Conservation (phyloP, 352 stramenopile species). For the Phytopythium chamaehyphon region DNA sequence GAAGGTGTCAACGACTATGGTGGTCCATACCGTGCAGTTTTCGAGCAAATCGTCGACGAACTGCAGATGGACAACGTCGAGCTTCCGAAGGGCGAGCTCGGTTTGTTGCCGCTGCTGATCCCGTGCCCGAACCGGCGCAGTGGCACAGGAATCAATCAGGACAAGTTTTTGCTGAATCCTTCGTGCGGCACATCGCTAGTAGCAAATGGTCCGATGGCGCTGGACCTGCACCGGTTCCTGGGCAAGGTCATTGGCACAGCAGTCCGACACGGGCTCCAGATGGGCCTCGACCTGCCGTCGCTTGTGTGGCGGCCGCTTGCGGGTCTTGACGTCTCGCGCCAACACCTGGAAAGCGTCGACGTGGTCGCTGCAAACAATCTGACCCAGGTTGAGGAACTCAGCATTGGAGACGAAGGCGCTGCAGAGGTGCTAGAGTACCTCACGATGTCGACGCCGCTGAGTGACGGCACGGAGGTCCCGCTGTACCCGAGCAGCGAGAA, state of each 20-base stretch:
- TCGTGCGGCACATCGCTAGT: slow-evolving; percentile 77
- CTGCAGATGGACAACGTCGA: slow-evolving; percentile 90
- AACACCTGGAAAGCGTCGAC: slow-evolving; percentile 80
- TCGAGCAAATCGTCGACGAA: slow-evolving; percentile 96
- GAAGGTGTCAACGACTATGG: slow-evolving; percentile 99
- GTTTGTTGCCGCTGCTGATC: slow-evolving; percentile 83
- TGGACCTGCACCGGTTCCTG: slow-evolving; percentile 94
- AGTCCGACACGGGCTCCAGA: slow-evolving; percentile 94
- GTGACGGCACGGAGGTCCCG: slow-evolving; percentile 70
- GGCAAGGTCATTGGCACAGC: slow-evolving; percentile 95
- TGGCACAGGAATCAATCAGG: slow-evolving; percentile 86
- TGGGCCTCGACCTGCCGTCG: slow-evolving; percentile 88
- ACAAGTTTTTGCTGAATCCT: slow-evolving; percentile 91
- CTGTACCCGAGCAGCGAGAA: slow-evolving; percentile 69
- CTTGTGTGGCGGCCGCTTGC: slow-evolving; percentile 86
- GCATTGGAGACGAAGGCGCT: slow-evolving; percentile 19
- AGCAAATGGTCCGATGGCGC: slow-evolving; percentile 83
- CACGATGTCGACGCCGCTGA: slow-evolving; percentile 74
- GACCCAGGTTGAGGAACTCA: slow-evolving; percentile 57
- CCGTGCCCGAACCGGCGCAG: slow-evolving; percentile 86
- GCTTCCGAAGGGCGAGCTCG: slow-evolving; percentile 79
- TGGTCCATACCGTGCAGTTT: slow-evolving; percentile 96
- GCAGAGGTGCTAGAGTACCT: slow-evolving; percentile 67
- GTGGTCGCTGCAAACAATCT: slow-evolving; percentile 70
- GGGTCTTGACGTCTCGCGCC: slow-evolving; percentile 65